Percentiles rank a stretch among this genome's conserved stretches.
Conservation (phyloP, 2,329 filamentous ascomycete genomes). For the Paecilomyces fulvus region DNA sequence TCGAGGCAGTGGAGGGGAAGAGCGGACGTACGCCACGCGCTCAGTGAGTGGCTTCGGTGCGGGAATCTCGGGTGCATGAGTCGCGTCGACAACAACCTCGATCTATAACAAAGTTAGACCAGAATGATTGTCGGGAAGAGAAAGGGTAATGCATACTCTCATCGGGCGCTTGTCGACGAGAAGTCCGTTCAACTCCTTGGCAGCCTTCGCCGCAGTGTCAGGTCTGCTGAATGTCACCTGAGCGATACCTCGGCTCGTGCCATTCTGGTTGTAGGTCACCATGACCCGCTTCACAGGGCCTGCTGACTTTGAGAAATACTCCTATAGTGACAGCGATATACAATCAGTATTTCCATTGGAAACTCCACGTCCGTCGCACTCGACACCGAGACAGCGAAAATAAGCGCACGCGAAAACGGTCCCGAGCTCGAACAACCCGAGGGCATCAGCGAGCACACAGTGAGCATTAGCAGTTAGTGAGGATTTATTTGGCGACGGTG, state of each 20-base stretch:
- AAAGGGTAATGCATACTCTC: slow-evolving; percentile 54
- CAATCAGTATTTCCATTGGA: slow-evolving; percentile 37
- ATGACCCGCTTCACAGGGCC: slow-evolving; percentile 86
- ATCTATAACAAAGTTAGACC: slow-evolving; percentile 47
- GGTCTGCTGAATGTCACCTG: slow-evolving; percentile 77
- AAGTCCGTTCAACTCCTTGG: slow-evolving; percentile 75
- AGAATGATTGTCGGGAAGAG: slow-evolving; percentile 9
- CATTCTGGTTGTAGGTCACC: slow-evolving; percentile 86
- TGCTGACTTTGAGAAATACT: slow-evolving; percentile 86
- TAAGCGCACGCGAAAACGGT: slow-evolving; percentile 15
- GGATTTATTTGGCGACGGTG: neutral
- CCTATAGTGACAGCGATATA: slow-evolving; percentile 56
- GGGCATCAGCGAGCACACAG: slow-evolving; percentile 55
- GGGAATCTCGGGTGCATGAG: slow-evolving; percentile 58
- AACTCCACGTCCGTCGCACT: slow-evolving; percentile 13
- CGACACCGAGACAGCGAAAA: slow-evolving; percentile 18
- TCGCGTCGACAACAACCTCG: slow-evolving; percentile 79
- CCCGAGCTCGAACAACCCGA: slow-evolving; percentile 17
- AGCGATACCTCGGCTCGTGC: slow-evolving; percentile 83
- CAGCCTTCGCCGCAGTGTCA: slow-evolving; percentile 76
- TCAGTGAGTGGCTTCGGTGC: slow-evolving; percentile 71
- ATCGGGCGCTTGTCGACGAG: slow-evolving; percentile 84
- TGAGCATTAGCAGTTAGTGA: slow-evolving; percentile 32
- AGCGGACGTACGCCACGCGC: slow-evolving; percentile 59
- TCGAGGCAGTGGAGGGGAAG: neutral